Evolutionary conservation across 169 alveolate species (phyloP).

Genomic region (Cryptosporidium sp.): DNA sequence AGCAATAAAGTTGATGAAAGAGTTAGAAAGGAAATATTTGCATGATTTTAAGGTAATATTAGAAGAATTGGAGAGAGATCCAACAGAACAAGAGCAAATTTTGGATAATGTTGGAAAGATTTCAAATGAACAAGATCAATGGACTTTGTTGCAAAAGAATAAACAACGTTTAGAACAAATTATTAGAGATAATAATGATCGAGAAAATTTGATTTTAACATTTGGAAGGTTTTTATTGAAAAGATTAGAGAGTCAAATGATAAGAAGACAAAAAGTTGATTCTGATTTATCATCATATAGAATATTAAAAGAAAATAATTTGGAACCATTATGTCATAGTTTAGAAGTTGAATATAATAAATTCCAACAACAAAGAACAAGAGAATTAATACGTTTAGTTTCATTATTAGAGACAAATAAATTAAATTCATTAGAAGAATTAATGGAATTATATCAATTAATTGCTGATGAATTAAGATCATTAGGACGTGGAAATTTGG

Average conservation of each 20-base stretch:
- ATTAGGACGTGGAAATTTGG: conserved; percentile 74
- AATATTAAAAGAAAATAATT: conserved; percentile 60
- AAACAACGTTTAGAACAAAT: conserved; percentile 47
- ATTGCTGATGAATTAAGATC: conserved; percentile 76
- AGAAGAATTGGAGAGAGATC: conserved; percentile 52
- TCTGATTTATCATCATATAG: conserved; percentile 62
- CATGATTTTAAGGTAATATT: conserved; percentile 63
- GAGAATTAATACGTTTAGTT: conserved; percentile 61
- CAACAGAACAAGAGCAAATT: conserved; percentile 50
- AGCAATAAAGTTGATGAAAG: conserved; percentile 57
- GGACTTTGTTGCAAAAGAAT: conserved; percentile 65
- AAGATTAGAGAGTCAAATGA: conserved; percentile 59
- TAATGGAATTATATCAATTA: conserved; percentile 69
- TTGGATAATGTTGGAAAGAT: conserved; percentile 48
- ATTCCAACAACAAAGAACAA: conserved; percentile 70
- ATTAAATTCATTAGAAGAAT: conserved; percentile 64
- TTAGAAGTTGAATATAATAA: conserved; percentile 73
- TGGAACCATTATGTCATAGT: conserved; percentile 69
- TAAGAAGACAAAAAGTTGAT: conserved; percentile 66
- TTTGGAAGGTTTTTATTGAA: conserved; percentile 51
- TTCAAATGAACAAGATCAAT: conserved; percentile 50
- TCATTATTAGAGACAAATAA: conserved; percentile 63
- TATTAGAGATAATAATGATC: conserved; percentile 57
- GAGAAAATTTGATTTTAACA: conserved; percentile 51
- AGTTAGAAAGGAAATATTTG: conserved; percentile 39